Conservation (phyloP, 2,329 filamentous ascomycete species). For the Sclerotinia borealis region DNA sequence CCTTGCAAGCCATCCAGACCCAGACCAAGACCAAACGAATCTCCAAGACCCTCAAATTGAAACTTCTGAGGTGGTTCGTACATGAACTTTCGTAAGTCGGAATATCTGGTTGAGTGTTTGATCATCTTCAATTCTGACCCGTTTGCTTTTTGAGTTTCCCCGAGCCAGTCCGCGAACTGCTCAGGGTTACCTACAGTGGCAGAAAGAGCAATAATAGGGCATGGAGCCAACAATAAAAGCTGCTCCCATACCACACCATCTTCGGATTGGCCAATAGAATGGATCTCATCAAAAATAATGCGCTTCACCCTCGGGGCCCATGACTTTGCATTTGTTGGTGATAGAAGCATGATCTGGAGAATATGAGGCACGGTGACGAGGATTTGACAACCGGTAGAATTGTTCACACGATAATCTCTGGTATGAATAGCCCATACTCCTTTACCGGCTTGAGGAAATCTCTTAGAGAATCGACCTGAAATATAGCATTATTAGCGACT, state of each 20-base stretch:
- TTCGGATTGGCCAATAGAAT: constrained; percentile 71
- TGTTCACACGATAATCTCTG: constrained; percentile 69
- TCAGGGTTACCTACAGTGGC: constrained; percentile 72
- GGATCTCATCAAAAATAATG: constrained; percentile 79
- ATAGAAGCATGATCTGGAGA: constrained; percentile 69
- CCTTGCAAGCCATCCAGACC: constrained; percentile 39
- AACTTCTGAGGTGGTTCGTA: constrained; percentile 48
- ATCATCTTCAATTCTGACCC: constrained; percentile 63
- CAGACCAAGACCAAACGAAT: constrained; percentile 35
- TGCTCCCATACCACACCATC: constrained; percentile 77
- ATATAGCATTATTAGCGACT: constrained; percentile 10
- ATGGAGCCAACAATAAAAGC: constrained; percentile 65
- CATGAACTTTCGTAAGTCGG: constrained; percentile 69
- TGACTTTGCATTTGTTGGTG: constrained; percentile 55
- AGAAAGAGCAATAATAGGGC: constrained; percentile 72
- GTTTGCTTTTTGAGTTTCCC: constrained; percentile 54
- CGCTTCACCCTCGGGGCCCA: constrained; percentile 65
- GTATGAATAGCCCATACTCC: constrained; percentile 78
- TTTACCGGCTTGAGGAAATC: constrained; percentile 48
- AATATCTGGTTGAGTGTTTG: constrained; percentile 63
- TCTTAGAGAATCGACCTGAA: constrained; percentile 57
- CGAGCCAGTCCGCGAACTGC: constrained; percentile 65
- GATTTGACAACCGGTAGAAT: constrained; percentile 64
- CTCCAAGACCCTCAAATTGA: constrained; percentile 31
- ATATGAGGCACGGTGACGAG: constrained; percentile 74